These are phyloP conservation scores for Boletales sp. DNA, from an alignment of 768 basidiomycete genomes.

Conservation along the genomic window DNA sequence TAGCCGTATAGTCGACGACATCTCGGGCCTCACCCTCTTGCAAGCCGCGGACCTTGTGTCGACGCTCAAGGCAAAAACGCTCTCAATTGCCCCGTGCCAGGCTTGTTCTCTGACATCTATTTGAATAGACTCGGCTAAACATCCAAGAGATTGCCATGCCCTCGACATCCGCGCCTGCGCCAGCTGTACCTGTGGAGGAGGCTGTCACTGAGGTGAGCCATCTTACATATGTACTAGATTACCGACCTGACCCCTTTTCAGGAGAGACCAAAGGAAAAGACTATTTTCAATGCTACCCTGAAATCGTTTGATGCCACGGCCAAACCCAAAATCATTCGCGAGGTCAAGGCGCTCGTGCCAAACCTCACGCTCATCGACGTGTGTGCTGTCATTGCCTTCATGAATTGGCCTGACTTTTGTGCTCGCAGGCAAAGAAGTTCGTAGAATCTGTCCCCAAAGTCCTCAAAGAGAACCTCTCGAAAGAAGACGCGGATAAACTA, in stretches of 20 bases:
- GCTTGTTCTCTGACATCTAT: not conserved
- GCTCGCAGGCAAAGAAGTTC: slow-evolving; percentile 91
- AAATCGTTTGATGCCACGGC: slow-evolving; percentile 89
- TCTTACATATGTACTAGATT: no score
- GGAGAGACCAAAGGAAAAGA: slow-evolving; percentile 99
- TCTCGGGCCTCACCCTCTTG: slow-evolving; percentile 81
- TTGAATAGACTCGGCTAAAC: slow-evolving; percentile 75
- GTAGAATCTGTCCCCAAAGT: slow-evolving; percentile 93
- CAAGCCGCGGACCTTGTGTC: slow-evolving; percentile 95
- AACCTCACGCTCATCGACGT: slow-evolving; percentile 97
- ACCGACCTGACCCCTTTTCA: slow-evolving; percentile 24
- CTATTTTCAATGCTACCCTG: slow-evolving; percentile 91
- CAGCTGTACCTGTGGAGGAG: slow-evolving; percentile 56
- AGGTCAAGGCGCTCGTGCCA: slow-evolving; percentile 94
- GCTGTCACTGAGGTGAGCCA: slow-evolving; percentile 57
- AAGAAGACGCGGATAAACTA: slow-evolving; percentile 98
- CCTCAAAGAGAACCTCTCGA: slow-evolving; percentile 90
- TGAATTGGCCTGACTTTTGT: not conserved
- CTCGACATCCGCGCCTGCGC: slow-evolving; percentile 59
- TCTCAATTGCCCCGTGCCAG: not conserved
- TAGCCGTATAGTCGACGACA: slow-evolving; percentile 85
- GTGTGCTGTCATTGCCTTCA: slow-evolving; percentile 30
- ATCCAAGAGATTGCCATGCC: slow-evolving; percentile 98
- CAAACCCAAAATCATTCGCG: slow-evolving; percentile 96
- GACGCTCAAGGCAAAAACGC: slow-evolving; percentile 70